Evolutionary conservation across 2,329 filamentous ascomycete species (phyloP), one percentile per base, ranked within the genome.

Genomic region (Neurospora sp.): DNA sequence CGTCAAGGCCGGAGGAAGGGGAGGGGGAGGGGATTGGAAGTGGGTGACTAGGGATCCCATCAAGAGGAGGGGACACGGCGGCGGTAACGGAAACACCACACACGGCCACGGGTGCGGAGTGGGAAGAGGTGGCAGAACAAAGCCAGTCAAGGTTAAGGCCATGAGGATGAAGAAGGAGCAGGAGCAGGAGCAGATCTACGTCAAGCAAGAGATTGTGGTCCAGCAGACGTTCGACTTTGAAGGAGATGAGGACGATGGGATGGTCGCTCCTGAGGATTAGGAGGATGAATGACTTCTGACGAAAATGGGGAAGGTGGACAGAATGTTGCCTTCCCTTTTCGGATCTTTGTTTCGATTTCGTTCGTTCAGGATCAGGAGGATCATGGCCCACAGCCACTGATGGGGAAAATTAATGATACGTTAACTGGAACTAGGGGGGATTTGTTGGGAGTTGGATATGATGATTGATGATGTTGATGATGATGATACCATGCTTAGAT

Each of bases 21-120:
- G 19, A 67, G 15, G 10, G 23, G 23, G 23, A 67, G 15, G 10
- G 1, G 36, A 23, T 46, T 11, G 19, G 23, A n/a, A 38, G 38
- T 68, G 42, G 67, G 8, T 38, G 0, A 62, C 15, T 0, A 4
- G 52, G 17, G 33, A 62, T 4, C 36, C n/a, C 9, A 23, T 33
- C 7, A n/a, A n/a, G 4, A 15, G 69, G 3, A 4, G 73, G 1
- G 69, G 39, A 1, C 66, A 38, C 8, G 77, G 76, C 4, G 46
- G 38, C 39, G 83, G 82, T 80, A 75, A 76, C 73, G 74, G 79
- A 23, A 79, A 77, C 69, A 77, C 78, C 28, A 33, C 28, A 39
- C 75, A 19, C 10, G 67, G n/a, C 9, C 2, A 2, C 13, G 67
- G 40, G 17, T 68, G 36, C 6, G 39, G 23, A 5, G 23, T 33